Conservation (phyloP, 352 stramenopile genomes). For the Globisporangium apiculatum region DNA sequence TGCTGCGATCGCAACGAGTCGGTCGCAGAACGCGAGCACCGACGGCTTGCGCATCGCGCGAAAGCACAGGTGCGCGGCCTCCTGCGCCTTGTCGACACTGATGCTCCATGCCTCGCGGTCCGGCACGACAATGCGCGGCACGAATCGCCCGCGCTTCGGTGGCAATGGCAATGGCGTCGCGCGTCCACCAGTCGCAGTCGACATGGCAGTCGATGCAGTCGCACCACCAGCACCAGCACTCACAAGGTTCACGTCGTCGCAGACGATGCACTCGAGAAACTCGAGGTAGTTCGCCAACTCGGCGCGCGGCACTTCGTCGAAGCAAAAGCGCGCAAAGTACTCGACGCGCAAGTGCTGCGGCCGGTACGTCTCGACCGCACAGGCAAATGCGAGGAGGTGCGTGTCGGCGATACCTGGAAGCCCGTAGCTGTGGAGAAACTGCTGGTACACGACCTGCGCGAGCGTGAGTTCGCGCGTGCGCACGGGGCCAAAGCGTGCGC, state of each 20-base stretch:
- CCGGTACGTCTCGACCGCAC: conserved; percentile 59
- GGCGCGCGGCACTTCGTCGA: conserved; percentile 49
- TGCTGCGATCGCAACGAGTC: conserved; percentile 36
- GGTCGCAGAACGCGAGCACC: conserved; percentile 55
- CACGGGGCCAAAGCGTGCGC: conserved; percentile 13
- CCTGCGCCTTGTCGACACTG: conserved; percentile 53
- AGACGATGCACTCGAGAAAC: conserved; percentile 74
- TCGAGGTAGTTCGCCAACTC: conserved; percentile 60
- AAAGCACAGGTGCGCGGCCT: conserved; percentile 60
- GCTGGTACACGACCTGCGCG: conserved; percentile 74
- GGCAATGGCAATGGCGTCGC: conserved; percentile 2
- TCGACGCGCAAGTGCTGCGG: conserved; percentile 64
- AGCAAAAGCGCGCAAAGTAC: conserved; percentile 69
- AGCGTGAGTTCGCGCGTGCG: conserved; percentile 36
- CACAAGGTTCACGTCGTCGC: conserved; percentile 25
- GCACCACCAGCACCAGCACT: conserved; percentile 1
- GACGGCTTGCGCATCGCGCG: conserved; percentile 62
- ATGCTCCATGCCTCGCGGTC: conserved; percentile 71
- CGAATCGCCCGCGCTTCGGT: conserved; percentile 35
- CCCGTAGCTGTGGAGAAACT: conserved; percentile 76
- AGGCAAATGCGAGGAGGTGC: conserved; percentile 70
- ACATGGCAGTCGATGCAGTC: not conserved
- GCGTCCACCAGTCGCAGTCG: not conserved
- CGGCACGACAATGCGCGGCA: conserved; percentile 42
- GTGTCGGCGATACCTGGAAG: conserved; percentile 72